A percentile compares a stretch with the other conserved stretches of the same genome.
Evolutionary conservation across 352 stramenopile species (phyloP).

Genomic region (Globisporangium megalacanthum): DNA sequence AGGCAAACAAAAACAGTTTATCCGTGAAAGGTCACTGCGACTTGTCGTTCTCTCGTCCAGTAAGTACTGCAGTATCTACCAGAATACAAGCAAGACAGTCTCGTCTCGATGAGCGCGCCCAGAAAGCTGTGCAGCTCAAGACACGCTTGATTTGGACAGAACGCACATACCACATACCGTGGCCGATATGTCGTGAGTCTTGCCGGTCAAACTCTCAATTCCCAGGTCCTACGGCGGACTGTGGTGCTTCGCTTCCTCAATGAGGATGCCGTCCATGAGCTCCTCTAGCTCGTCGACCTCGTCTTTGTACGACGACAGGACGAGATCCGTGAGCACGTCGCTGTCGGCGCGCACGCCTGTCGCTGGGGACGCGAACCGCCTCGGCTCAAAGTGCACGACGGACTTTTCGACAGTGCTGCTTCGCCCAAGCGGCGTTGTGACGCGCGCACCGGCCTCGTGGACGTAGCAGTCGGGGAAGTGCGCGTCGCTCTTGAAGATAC

Average conservation of each 20-base stretch:
- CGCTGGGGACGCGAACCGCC: not conserved
- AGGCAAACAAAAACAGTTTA: too few species aligned
- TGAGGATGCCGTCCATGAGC: not conserved
- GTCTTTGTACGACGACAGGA: not conserved
- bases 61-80: too few species aligned
- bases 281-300: not conserved
- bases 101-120: too few species aligned
- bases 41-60: too few species aligned
- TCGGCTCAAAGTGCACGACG: conserved; percentile 2
- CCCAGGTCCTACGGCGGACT: not conserved
- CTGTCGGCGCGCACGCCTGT: not conserved
- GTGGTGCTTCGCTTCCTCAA: not conserved
- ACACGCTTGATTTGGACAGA: too few species aligned
- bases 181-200: too few species aligned
- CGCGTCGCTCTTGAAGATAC: conserved; percentile 6
- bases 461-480: conserved; percentile 8
- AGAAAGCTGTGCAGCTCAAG: too few species aligned
- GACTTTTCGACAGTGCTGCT: not conserved
- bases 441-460: conserved; percentile 3
- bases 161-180: too few species aligned
- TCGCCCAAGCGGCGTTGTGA: not conserved
- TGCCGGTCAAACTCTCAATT: too few species aligned
- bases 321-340: not conserved
- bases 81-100: too few species aligned
- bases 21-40: too few species aligned